phyloP scores from a whole-genome alignment of 2,329 filamentous ascomycete species.

The Neonectria sp. region DNA sequence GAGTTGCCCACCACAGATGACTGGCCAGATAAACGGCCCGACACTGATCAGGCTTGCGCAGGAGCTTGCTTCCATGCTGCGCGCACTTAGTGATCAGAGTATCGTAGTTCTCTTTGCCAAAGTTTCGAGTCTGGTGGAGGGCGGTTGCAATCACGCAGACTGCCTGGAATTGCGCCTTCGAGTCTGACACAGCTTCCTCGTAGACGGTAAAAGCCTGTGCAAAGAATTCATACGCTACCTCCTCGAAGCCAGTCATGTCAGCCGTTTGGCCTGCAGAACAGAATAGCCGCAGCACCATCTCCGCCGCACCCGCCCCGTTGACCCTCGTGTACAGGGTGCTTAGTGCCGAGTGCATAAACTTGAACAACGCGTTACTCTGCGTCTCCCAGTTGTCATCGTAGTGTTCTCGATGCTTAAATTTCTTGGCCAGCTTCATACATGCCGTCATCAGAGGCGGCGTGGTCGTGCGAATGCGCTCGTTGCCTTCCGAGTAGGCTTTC shows the following conservation, averaged over 20 bases:
- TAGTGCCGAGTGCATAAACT: conserved; percentile 92
- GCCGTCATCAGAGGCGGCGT: conserved; percentile 93
- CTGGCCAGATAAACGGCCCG: conserved; percentile 96
- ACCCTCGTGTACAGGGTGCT: conserved; percentile 91
- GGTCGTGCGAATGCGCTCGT: conserved; percentile 95
- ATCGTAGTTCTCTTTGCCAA: conserved; percentile 98
- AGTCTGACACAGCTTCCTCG: conserved; percentile 96
- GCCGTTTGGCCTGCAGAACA: conserved; percentile 93
- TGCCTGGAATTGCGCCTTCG: conserved; percentile 96
- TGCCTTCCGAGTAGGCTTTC: conserved; percentile 91
- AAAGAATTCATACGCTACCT: conserved; percentile 98
- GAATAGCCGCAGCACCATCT: conserved; percentile 91
- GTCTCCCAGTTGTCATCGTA: conserved; percentile 77
- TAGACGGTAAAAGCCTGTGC: conserved; percentile 99
- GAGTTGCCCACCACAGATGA: conserved; percentile 98
- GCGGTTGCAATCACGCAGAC: conserved; percentile 94
- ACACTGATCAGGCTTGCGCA: conserved; percentile 98
- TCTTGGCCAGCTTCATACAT: conserved; percentile 89
- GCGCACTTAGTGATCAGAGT: conserved; percentile 98
- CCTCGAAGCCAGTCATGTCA: conserved; percentile 91
- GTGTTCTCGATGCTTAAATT: conserved; percentile 92
- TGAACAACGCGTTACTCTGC: conserved; percentile 85
- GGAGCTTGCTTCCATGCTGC: conserved; percentile 93
- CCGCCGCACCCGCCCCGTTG: conserved; percentile 81
- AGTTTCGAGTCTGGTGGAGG: conserved; percentile 89